These are phyloP conservation scores for Collariella sp. DNA, from an alignment of 495 filamentous ascomycete species.

Conservation along the genomic window DNA sequence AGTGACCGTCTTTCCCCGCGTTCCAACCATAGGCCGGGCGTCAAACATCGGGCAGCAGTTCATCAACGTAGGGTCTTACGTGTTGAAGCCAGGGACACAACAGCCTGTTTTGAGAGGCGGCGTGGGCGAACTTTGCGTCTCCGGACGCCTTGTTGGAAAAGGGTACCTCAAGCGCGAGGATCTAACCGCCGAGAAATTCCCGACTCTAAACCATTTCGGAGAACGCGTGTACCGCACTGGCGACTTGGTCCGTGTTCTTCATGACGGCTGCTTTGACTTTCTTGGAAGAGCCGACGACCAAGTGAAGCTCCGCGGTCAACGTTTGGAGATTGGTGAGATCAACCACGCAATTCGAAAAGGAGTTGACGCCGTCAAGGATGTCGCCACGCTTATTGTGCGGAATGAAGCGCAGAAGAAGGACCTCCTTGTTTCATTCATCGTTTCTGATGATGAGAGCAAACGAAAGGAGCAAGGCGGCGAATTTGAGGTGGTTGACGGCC, in stretches of 20 bases:
- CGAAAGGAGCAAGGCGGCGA: background rate
- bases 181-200: conserved; percentile 56
- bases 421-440: conserved; percentile 63
- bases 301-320: conserved; percentile 69
- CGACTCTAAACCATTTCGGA: conserved; percentile 40
- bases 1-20: conserved; percentile 66
- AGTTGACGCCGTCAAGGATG: conserved; percentile 41
- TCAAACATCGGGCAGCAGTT: conserved; percentile 83
- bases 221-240: conserved; percentile 67
- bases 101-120: conserved; percentile 65
- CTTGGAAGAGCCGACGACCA: conserved; percentile 70
- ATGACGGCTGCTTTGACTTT: conserved; percentile 64
- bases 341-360: conserved; percentile 52
- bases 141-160: conserved; percentile 75
- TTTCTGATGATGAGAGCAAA: conserved; percentile 14
- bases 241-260: conserved; percentile 63
- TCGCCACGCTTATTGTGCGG: conserved; percentile 54
- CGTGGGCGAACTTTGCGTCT: conserved; percentile 80
- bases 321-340: conserved; percentile 72
- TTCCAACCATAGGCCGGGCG: conserved; percentile 60
- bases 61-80: conserved; percentile 70
- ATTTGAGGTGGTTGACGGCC: conserved; percentile 25
- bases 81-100: conserved; percentile 62
- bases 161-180: conserved; percentile 76
- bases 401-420: conserved; percentile 55